These are phyloP conservation scores for Oehlia diaphana DNA, from an alignment of 192 early-diverging fungal genomes.

Conservation along the genomic window DNA sequence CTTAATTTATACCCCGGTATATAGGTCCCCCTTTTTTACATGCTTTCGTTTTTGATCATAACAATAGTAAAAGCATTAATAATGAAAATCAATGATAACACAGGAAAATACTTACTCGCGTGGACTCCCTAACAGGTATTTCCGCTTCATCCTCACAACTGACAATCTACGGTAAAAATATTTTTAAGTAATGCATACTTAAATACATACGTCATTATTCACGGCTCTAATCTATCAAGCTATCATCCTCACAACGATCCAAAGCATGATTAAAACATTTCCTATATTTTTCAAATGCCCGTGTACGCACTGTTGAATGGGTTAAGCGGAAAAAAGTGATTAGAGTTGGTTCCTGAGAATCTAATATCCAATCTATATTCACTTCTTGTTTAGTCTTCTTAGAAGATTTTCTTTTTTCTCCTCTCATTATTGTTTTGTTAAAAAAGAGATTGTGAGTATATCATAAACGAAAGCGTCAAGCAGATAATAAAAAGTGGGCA, in stretches of 20 bases:
- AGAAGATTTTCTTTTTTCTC: constrained; percentile 27
- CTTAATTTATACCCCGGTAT: too few relatives aligned
- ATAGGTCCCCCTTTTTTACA: too few relatives aligned
- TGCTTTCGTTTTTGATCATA: too few relatives aligned
- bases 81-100: too few relatives aligned
- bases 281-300: constrained; percentile 13
- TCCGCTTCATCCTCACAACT: neutral
- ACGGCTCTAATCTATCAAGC: constrained; percentile 13
- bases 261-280: constrained; percentile 21
- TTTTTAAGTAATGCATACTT: neutral
- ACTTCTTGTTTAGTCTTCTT: neutral
- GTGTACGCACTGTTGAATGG: constrained; percentile 20
- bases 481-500: constrained; percentile 25
- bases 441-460: constrained; percentile 16
- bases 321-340: constrained; percentile 27
- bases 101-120: too few relatives aligned
- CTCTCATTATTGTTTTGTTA: constrained; percentile 18
- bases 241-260: constrained; percentile 5
- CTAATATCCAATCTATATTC: too few relatives aligned
- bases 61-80: too few relatives aligned
- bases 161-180: constrained; percentile 9
- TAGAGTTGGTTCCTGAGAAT: neutral
- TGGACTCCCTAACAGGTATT: too few relatives aligned
- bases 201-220: constrained; percentile 31
- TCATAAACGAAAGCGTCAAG: neutral